Base-by-base conservation (phyloP, 139 green algal genomes). In the Chlamydomonas sphaeroides region DNA sequence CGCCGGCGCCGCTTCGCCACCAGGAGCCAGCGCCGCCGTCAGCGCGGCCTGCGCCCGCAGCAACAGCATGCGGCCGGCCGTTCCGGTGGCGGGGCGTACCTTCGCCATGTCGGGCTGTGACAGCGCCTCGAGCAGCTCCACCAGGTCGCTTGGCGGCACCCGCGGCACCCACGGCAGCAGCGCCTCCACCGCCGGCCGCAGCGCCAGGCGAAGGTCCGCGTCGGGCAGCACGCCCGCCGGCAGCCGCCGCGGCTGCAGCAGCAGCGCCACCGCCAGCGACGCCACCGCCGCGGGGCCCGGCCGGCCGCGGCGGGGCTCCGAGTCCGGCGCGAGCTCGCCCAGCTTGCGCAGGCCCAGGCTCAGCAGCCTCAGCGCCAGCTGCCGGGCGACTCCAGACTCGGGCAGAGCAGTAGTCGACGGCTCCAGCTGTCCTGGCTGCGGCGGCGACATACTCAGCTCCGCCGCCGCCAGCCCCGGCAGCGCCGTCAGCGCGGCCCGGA, bases 21-120 rank as follows among this genome's bases (percentile, higher is more conserved):
- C 25, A 63, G 15, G 56, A 28, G 56, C 56, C 14, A n/a, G 11
- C 56, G 56, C 56, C 56, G 26, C 3, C 42, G 23, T 30, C 62
- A 72, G 41, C 32, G 10, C 41, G 41, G 30, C 21, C 4, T 26
- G 10, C 28, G 39, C 32, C 21, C 62, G 42, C 32, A 82, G 61
- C 61, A 48, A 10, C 32, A 82, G 8, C 14, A 56, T 30, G 14
- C 75, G n/a, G 15, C 42, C 75, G 21, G 73, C 25, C 5, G 75
- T 72, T 0, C 75, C 75, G 75, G 62, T 72, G 75, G 75, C 61
- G 42, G 75, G 75, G 0, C 42, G 42, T n/a, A 39, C 72, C n/a
- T 49, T 14, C 61, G 62, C 65, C 75, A 82, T 82, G 75, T 48
- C 41, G 23, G 38, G 41, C 42, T n/a, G 28, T 8, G 75, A 61